phyloP scores from a whole-genome alignment of 192 early-diverging fungal species.

The Coemansia sp. region DNA sequence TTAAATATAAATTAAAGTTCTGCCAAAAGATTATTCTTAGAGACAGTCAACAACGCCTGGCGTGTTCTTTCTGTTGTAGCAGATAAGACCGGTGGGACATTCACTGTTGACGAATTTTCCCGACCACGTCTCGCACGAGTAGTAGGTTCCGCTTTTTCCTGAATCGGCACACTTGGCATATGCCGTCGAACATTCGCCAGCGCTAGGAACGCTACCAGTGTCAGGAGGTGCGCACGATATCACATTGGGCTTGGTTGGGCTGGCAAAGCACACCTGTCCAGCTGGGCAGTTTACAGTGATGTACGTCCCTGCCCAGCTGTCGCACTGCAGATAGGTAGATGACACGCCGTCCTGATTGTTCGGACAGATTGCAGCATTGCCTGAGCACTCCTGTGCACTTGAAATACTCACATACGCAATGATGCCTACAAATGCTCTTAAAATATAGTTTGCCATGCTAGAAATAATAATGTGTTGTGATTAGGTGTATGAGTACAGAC shows the following conservation, averaged over 20 bases:
- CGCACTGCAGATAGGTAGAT: conserved; percentile 52
- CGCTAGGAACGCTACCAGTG: conserved; percentile 24
- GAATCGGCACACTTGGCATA: conserved; percentile 40
- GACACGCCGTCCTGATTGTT: conserved; percentile 47
- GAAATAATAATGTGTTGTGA: no score
- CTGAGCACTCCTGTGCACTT: conserved; percentile 38
- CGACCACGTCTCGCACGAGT: conserved; percentile 42
- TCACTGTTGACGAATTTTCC: conserved; percentile 34
- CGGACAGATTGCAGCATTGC: conserved; percentile 47
- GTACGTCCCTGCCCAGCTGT: conserved; percentile 33
- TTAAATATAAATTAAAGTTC: not conserved
- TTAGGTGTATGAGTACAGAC: no score
- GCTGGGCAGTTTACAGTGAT: conserved; percentile 25
- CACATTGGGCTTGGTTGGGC: conserved; percentile 38
- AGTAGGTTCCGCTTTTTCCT: conserved; percentile 30
- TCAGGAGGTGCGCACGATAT: conserved; percentile 47
- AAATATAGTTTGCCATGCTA: no score
- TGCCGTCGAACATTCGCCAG: conserved; percentile 33
- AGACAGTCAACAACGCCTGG: conserved; percentile 26
- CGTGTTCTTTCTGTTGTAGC: conserved; percentile 15
- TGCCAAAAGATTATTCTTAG: not conserved
- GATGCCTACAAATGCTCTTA: conserved; percentile 1
- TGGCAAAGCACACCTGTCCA: conserved; percentile 53
- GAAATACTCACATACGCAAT: conserved; percentile 16
- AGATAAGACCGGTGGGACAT: conserved; percentile 32